Evolutionary conservation across 805 yeast species (phyloP).

Genomic region (Candida sphagnicola): DNA sequence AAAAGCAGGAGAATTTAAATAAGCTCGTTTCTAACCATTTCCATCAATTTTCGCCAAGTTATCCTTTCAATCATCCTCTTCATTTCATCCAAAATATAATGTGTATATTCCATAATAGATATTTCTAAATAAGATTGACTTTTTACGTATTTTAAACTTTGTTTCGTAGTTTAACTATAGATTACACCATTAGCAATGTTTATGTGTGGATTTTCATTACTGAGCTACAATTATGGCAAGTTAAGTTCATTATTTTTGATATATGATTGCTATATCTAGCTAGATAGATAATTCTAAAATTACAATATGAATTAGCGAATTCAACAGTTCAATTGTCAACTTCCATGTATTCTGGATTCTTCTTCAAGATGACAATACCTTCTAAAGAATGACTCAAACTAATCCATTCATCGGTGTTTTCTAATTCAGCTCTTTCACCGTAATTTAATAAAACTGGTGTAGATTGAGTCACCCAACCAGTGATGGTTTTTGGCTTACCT

Average conservation of each 20-base stretch:
- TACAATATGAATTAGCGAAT: not conserved
- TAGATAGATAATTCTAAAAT: constrained; percentile 2
- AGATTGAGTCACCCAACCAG: constrained; percentile 99
- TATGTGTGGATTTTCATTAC: too few species aligned
- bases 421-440: constrained; percentile 97
- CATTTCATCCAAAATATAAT: constrained; percentile 4
- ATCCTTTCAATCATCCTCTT: too few species aligned
- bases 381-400: constrained; percentile 79
- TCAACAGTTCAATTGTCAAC: constrained; percentile 33
- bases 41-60: too few species aligned
- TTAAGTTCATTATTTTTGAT: not conserved
- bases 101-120: not conserved
- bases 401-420: constrained; percentile 81
- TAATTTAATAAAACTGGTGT: constrained; percentile 92
- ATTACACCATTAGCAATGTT: too few species aligned
- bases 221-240: too few species aligned
- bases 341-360: constrained; percentile 81
- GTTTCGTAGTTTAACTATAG: too few species aligned
- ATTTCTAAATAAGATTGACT: too few species aligned
- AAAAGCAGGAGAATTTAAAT: constrained; percentile 84
- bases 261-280: constrained; percentile 1
- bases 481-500: constrained; percentile 96
- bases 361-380: constrained; percentile 88
- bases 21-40: too few species aligned
- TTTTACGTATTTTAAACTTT: too few species aligned